Base-by-base conservation (phyloP, 805 yeast genomes). In the Candida pseudofarinosa region DNA sequence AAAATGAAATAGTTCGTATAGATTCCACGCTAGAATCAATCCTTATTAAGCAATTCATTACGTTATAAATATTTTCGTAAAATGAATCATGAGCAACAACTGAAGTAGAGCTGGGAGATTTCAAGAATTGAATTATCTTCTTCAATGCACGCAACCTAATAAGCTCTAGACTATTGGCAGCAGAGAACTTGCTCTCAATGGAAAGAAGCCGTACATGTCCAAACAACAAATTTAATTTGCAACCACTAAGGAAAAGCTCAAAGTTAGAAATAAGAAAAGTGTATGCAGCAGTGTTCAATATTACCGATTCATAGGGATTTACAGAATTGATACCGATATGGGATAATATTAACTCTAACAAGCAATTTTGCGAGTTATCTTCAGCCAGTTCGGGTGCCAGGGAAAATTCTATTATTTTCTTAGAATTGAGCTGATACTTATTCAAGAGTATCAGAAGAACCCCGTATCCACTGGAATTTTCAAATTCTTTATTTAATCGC, bases 221-320 rank as follows among this genome's bases (percentile, higher is more conserved):
- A 3, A 83, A 58, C 4, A 85, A 59, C 41, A 73, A 75, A 38
- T 77, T 65, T 40, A 81, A 64, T 0, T 81, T 68, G 33, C 77
- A 80, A 42, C 69, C 68, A 79, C 87, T 83, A 16, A 79, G 64
- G 42, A 80, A 84, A 47, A 84, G 72, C 47, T 87, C 89, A 15
- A 81, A 69, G 32, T 85, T 69, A 35, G 88, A 56, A 1, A 67
- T 44, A 15, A 69, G 46, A 34, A 69, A 60, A 30, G 77, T 71
- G 54, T 83, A 88, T 0, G 83, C 84, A 2, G 62, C 45, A 0
- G 76, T 69, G 49, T 85, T 81, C 5, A 67, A 62, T 1, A 88
- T 66, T 2, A 82, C 56, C 0, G 91, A 81, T 5, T 79, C 79
- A 28, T 65, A 60, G 0, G 85, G 79, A 30, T 75, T 63, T 1